Evolutionary conservation across 331 rosid genomes (phyloP).

Genomic region (Telfairia occidentalis): DNA sequence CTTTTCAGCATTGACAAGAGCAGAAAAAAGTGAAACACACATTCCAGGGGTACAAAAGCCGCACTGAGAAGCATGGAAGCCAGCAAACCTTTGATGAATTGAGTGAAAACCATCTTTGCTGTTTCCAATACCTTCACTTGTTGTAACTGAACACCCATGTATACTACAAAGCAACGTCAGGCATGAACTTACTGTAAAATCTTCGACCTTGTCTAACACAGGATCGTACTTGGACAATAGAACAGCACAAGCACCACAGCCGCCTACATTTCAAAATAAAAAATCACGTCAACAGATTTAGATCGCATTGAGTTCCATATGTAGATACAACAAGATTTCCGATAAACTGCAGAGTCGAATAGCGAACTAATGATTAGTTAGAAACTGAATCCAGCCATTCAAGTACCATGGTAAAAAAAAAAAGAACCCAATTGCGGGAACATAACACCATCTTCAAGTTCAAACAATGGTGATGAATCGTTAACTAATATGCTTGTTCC

Average conservation of each 20-base stretch:
- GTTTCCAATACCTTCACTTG: conserved; percentile 82
- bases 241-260: conserved; percentile 90
- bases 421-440: not conserved
- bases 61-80: conserved; percentile 86
- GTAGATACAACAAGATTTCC: not conserved
- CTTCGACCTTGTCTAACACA: conserved; percentile 39
- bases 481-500: not conserved
- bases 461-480: too few relatives aligned
- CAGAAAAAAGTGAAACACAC: conserved; percentile 64
- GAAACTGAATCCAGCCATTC: not conserved
- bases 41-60: conserved; percentile 94
- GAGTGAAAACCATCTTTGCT: conserved; percentile 71
- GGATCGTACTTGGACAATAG: conserved; percentile 65
- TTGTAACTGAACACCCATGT: conserved; percentile 58
- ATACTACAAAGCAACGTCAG: conserved; percentile 71
- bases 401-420: not conserved
- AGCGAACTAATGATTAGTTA: not conserved
- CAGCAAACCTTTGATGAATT: conserved; percentile 67
- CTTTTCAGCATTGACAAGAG: conserved; percentile 68
- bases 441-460: not conserved
- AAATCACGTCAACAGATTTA: not conserved
- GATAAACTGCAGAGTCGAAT: not conserved
- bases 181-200: conserved; percentile 63
- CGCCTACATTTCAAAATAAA: conserved; percentile 38
- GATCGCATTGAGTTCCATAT: not conserved